These are phyloP conservation scores for Suillus decipiens DNA, from an alignment of 768 basidiomycete species.

Conservation along the genomic window DNA sequence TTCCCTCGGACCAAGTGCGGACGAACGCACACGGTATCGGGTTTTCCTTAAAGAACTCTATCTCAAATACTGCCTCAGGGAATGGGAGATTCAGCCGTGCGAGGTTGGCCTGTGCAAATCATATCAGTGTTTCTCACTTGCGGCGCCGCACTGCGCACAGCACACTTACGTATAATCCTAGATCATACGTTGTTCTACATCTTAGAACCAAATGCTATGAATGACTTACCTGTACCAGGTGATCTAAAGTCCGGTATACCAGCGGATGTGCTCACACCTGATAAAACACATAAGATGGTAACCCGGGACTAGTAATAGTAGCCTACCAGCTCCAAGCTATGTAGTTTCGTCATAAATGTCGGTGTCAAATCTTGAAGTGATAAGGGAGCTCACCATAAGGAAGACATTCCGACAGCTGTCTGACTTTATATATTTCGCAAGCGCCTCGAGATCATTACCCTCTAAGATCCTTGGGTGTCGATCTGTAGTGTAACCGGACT, in stretches of 20 bases:
- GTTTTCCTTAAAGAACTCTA: constrained; percentile 78
- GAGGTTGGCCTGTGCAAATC: constrained; percentile 62
- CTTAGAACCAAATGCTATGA: background rate
- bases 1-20: background rate
- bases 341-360: background rate
- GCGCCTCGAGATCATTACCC: constrained; percentile 39
- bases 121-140: background rate
- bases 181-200: background rate
- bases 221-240: constrained; percentile 69
- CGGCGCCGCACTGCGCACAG: background rate
- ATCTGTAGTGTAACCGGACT: constrained; percentile 11
- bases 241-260: constrained; percentile 92
- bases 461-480: constrained; percentile 27
- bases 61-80: constrained; percentile 95
- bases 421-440: constrained; percentile 72
- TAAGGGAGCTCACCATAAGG: constrained; percentile 57
- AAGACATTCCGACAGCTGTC: constrained; percentile 66
- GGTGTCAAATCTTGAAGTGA: background rate
- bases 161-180: constrained; percentile 32
- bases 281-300: background rate
- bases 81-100: constrained; percentile 79
- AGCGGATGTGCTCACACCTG: constrained; percentile 77
- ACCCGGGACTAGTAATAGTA: background rate
- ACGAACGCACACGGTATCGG: constrained; percentile 71
- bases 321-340: constrained; percentile 73